These are phyloP conservation scores for Xanthoceras sorbifolium DNA, from an alignment of 345 rosid species.

Conservation along the genomic window DNA sequence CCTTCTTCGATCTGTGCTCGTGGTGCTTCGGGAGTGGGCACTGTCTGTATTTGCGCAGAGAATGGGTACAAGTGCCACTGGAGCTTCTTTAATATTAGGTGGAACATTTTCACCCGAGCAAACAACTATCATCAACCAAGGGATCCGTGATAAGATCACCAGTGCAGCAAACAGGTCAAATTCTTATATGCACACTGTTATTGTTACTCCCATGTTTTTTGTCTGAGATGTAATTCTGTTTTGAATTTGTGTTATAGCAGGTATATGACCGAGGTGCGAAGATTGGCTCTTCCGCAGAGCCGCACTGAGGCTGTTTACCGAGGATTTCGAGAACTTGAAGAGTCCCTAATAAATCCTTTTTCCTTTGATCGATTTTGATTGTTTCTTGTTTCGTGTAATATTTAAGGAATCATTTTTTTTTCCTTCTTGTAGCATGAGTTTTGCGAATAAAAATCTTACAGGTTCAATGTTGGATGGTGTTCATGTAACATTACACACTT, in stretches of 20 bases:
- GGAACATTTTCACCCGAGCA: constrained; percentile 61
- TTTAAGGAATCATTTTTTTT: constrained; percentile 9
- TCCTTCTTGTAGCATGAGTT: background rate
- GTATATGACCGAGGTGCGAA: constrained; percentile 89
- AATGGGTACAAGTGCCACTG: constrained; percentile 65
- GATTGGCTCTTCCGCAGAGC: constrained; percentile 77
- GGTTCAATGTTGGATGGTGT: background rate
- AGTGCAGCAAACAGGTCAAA: constrained; percentile 85
- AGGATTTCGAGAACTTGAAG: constrained; percentile 89
- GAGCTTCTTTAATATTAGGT: constrained; percentile 71
- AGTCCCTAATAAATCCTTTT: constrained; percentile 69
- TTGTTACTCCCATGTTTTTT: background rate
- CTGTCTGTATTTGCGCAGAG: constrained; percentile 79
- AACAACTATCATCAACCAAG: constrained; percentile 61
- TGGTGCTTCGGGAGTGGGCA: constrained; percentile 91
- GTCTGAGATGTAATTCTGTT: background rate
- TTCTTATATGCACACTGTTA: background rate
- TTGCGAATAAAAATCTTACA: constrained; percentile 15
- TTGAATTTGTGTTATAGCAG: constrained; percentile 42
- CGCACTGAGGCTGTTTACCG: constrained; percentile 73
- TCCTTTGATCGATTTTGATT: constrained; percentile 52
- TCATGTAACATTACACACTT: constrained; percentile 8
- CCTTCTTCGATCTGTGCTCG: constrained; percentile 74
- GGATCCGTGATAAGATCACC: constrained; percentile 83
- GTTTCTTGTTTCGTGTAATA: constrained; percentile 19